Base-by-base conservation (phyloP, 108 stramenopile species). In the Aurantiochytrium sp. region DNA sequence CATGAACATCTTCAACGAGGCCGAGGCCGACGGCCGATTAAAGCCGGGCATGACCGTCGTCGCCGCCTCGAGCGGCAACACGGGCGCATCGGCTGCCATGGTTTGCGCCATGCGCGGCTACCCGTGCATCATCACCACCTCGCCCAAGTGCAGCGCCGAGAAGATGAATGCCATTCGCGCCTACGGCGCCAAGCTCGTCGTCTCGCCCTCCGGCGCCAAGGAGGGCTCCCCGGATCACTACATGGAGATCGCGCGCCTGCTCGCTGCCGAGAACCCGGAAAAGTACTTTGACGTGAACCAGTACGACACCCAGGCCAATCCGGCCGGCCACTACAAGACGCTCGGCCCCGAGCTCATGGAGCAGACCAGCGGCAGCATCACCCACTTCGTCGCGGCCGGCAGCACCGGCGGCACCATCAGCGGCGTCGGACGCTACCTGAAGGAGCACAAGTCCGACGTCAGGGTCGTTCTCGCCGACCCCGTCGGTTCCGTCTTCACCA, bases 51-150 rank as follows among this genome's bases (percentile, higher is more conserved):
- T 90, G 34, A 91, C 91, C 27, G 92, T 94, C 68, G 89, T 94
- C 21, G 93, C 93, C 37, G 93, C 92, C 50, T 91, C 91, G 5
- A 89, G 87, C 27, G 93, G 93, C 24, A 93, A 92, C 88, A 94
- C 93, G 4, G 93, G 93, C n/a, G 92, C 92, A 39, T 68, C 90
- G 19, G 21, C 91, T 4, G 93, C 93, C 10, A 87, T 87, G 22
- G 27, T 93, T 34, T 92, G 93, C 90, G 65, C 89, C 22, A 90
- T 93, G 37, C 87, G 87, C 21, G 93, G 92, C 36, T 94, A 92
- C 89, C 54, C 65, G 5, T 92, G 87, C 68, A 85, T 92, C 21
- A 89, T 94, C 37, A 91, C 93, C 55, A 93, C 88, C 69, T 69
- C 69, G 48, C 27, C 37, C 50, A 88, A 88, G 55, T 88, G 88